Conservation (phyloP, 371 early-diverging fungal genomes). For the Parasitella parasitica region DNA sequence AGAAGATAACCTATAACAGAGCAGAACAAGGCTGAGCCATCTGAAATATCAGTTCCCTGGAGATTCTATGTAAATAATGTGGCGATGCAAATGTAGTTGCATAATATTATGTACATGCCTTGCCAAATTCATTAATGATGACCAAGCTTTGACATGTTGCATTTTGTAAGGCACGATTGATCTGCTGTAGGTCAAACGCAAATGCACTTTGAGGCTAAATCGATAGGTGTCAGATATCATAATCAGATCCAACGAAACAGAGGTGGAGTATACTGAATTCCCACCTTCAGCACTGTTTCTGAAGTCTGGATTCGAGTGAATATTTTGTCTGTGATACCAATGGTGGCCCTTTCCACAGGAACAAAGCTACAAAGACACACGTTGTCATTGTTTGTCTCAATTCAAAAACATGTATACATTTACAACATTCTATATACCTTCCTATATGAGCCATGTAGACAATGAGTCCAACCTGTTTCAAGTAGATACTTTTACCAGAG, state of each 20-base stretch:
- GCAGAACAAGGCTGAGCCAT: conserved; percentile 66
- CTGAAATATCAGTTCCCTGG: conserved; percentile 44
- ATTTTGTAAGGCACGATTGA: conserved; percentile 52
- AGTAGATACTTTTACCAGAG: conserved; percentile 78
- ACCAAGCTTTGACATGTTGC: conserved; percentile 57
- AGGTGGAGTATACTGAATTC: background rate
- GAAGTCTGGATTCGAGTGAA: conserved; percentile 73
- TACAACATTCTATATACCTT: conserved; percentile 26
- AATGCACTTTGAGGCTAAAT: conserved; percentile 75
- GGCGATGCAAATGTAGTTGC: background rate
- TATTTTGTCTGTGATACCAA: conserved; percentile 91
- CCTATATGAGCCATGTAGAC: conserved; percentile 83
- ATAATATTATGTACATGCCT: conserved; percentile 20
- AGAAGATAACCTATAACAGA: conserved; percentile 56
- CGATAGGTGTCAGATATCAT: no score
- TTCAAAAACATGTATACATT: no score
- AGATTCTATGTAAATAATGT: background rate
- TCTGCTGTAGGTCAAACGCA: conserved; percentile 69
- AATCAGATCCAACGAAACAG: background rate
- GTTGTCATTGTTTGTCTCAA: no score
- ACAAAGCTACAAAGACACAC: conserved; percentile 70
- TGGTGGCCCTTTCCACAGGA: conserved; percentile 76
- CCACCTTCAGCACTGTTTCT: conserved; percentile 54
- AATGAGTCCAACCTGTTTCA: conserved; percentile 79
- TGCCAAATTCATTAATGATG: conserved; percentile 66